Percentiles rank a stretch among this genome's conserved stretches.
Evolutionary conservation across 768 basidiomycete genomes (phyloP).

Genomic region (Cyathus striatus): DNA sequence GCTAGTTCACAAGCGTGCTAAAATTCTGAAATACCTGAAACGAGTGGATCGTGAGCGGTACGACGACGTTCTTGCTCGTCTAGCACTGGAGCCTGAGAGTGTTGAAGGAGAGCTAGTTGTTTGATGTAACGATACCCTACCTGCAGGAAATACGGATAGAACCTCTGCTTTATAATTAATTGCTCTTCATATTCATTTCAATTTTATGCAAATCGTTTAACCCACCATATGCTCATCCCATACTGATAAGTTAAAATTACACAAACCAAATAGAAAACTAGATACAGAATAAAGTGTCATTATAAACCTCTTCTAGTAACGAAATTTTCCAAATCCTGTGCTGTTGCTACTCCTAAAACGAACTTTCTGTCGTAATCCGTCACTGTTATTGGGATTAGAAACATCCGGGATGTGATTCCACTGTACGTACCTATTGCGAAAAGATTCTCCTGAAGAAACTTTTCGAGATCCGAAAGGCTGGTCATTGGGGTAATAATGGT

Average conservation of each 20-base stretch:
- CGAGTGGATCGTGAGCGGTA: constrained; percentile 62
- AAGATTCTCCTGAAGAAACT: constrained; percentile 65
- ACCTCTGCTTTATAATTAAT: too few relatives aligned
- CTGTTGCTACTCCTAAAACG: constrained; percentile 75
- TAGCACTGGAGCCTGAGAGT: constrained; percentile 72
- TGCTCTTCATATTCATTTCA: too few relatives aligned
- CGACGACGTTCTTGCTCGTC: constrained; percentile 59
- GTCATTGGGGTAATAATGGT: constrained; percentile 78
- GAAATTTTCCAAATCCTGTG: constrained; percentile 68
- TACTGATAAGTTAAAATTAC: too few relatives aligned
- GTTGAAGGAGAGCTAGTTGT: constrained; percentile 91
- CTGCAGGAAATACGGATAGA: too few relatives aligned
- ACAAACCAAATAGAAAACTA: too few relatives aligned
- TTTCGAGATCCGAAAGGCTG: constrained; percentile 75
- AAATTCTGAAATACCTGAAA: constrained; percentile 76
- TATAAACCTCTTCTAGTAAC: constrained; percentile 44
- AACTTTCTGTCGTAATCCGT: constrained; percentile 82
- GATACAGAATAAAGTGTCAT: too few relatives aligned
- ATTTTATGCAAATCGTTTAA: too few relatives aligned
- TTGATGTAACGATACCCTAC: too few relatives aligned
- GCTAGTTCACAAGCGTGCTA: constrained; percentile 81
- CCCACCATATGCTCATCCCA: too few relatives aligned
- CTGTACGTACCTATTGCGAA: constrained; percentile 65
- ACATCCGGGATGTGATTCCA: neutral
- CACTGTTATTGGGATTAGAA: constrained; percentile 38